Evolutionary conservation across 495 filamentous ascomycete species (phyloP), one percentile per base, ranked within the genome.

Genomic region (Neurospora sp.): DNA sequence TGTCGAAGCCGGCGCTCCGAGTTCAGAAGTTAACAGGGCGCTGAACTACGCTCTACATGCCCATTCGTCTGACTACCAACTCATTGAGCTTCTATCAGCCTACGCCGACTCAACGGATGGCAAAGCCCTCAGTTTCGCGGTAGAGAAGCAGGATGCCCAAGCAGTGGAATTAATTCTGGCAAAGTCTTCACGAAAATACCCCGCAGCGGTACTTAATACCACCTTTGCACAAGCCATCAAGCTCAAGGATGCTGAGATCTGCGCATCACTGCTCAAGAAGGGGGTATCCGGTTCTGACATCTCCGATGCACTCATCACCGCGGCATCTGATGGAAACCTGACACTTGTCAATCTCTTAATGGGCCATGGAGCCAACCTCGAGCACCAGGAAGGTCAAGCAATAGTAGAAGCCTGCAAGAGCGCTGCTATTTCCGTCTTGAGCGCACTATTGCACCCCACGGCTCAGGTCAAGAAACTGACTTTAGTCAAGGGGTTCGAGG

Each of bases 361-460:
- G 34, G 76, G 79, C 31, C 73, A 84, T 40, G 84, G 85, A 0
- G 84, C 83, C 6, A 82, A 79, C 34, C 77, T 84, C 5, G 82
- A 86, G 40, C 80, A 85, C 43, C 79, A 81, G n/a, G 79, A 82
- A 5, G 85, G 84, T 17, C 82, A 85, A 71, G 83, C 84, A 3
- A 76, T 87, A 19, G 76, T 87, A 8, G 83, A 84, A 70, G 84
- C 85, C 15, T 85, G 81, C 54, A 78, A 79, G 7, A 76, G 81
- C 2, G 84, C 84, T 0, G 76, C 81, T 7, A 73, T 79, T 2
- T 79, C 80, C 0, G 83, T 87, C 24, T 59, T 87, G 34, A 69
- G 74, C 34, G 83, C 85, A 81, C 70, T 87, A n/a, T 72, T 87
- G 13, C 73, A 74, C 9, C 74, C 78, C 3, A 75, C 80, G 37